phyloP scores from a whole-genome alignment of 2,329 filamentous ascomycete species.

The Claviceps quebecensis region DNA sequence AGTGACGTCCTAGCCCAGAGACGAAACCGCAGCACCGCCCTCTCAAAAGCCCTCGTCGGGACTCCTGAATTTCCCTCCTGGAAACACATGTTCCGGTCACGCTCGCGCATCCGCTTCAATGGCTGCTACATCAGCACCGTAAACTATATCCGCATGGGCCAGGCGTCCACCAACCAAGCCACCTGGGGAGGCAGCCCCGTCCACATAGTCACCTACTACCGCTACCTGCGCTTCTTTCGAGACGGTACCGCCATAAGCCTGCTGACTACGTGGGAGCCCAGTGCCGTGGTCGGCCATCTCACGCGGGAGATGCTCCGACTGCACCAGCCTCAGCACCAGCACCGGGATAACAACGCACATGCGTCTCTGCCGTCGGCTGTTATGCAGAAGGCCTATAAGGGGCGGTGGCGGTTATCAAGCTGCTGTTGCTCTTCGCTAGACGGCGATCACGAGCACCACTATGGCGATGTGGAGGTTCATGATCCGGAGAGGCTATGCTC shows the following conservation, averaged over 20 bases:
- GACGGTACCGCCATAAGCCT: constrained; percentile 75
- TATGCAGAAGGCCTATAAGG: constrained; percentile 55
- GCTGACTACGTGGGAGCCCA: constrained; percentile 65
- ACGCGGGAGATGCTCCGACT: constrained; percentile 52
- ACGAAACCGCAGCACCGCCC: constrained; percentile 18
- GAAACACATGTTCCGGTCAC: constrained; percentile 61
- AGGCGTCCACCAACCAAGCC: constrained; percentile 52
- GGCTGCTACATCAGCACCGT: constrained; percentile 94
- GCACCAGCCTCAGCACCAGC: constrained; percentile 18
- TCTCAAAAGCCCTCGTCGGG: constrained; percentile 28
- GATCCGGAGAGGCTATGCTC: constrained; percentile 34
- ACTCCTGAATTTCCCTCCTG: constrained; percentile 33
- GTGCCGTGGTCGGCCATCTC: constrained; percentile 77
- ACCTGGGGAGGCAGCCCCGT: constrained; percentile 66
- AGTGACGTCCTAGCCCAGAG: constrained; percentile 10
- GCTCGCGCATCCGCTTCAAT: constrained; percentile 83
- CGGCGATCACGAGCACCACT: constrained; percentile 48
- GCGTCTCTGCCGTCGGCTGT: constrained; percentile 29
- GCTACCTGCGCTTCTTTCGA: constrained; percentile 88
- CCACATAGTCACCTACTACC: constrained; percentile 95
- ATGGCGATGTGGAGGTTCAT: constrained; percentile 77
- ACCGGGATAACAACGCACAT: constrained; percentile 10
- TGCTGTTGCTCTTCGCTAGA: constrained; percentile 17
- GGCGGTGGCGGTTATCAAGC: constrained; percentile 34
- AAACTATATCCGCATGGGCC: constrained; percentile 81